Evolutionary conservation across 306 rosid genomes (phyloP).

Genomic region (Gleditsia sinensis): DNA sequence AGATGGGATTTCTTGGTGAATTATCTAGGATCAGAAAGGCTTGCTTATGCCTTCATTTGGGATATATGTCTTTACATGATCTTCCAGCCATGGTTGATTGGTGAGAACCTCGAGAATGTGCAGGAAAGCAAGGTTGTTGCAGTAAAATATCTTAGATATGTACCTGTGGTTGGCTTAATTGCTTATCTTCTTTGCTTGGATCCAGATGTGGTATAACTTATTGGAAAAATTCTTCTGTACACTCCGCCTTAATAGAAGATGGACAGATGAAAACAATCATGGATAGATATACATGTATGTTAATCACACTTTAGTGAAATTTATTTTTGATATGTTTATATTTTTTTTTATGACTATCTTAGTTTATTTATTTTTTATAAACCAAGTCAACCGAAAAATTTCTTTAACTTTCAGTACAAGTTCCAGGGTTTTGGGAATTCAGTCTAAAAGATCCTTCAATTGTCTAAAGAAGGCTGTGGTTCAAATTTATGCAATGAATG

Average conservation of each 20-base stretch:
- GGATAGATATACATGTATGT: not conserved
- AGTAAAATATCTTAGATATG: slow-evolving; percentile 68
- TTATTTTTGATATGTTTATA: no score
- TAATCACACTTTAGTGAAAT: no score
- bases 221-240: not conserved
- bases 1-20: slow-evolving; percentile 74
- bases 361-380: no score
- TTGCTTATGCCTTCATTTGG: slow-evolving; percentile 96
- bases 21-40: slow-evolving; percentile 84
- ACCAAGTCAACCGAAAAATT: no score
- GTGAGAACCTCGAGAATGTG: slow-evolving; percentile 77
- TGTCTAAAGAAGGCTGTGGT: no score
- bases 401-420: no score
- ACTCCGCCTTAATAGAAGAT: no score
- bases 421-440: not conserved
- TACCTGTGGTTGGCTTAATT: slow-evolving; percentile 77
- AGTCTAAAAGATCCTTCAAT: not conserved
- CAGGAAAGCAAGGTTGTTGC: slow-evolving; percentile 51
- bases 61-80: slow-evolving; percentile 74
- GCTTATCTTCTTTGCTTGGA: slow-evolving; percentile 78
- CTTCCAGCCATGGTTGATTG: slow-evolving; percentile 93
- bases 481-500: no score
- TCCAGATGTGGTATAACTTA: slow-evolving; percentile 42
- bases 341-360: no score
- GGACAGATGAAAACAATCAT: not conserved